Conservation (phyloP, 495 filamentous ascomycete genomes). For the Trichoderma erinaceum region DNA sequence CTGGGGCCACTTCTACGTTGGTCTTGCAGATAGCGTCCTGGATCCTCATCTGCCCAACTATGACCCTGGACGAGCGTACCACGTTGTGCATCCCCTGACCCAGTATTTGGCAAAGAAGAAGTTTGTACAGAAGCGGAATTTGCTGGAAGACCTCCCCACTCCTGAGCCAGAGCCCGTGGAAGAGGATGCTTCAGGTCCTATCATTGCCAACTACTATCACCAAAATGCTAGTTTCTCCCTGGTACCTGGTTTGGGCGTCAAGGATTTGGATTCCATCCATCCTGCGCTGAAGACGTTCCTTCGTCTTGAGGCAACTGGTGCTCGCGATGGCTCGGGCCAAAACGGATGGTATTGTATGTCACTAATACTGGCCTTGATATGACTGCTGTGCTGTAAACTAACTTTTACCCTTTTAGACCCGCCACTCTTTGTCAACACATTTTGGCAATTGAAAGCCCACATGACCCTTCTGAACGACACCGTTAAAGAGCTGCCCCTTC, state of each 20-base stretch:
- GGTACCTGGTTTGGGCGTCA: conserved; percentile 69
- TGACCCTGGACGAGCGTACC: conserved; percentile 66
- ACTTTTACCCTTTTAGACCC: conserved; percentile 40
- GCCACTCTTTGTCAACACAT: conserved; percentile 85
- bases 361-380: background rate
- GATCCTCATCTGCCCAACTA: conserved; percentile 69
- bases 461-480: conserved; percentile 94
- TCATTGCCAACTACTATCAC: conserved; percentile 83
- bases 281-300: conserved; percentile 72
- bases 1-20: conserved; percentile 89
- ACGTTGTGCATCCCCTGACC: conserved; percentile 79
- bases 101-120: conserved; percentile 92
- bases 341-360: conserved; percentile 87
- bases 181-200: conserved; percentile 52
- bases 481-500: conserved; percentile 72
- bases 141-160: conserved; percentile 56
- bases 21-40: conserved; percentile 61
- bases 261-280: conserved; percentile 60
- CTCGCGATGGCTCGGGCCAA: conserved; percentile 73
- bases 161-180: conserved; percentile 41
- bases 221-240: conserved; percentile 88
- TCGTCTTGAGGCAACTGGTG: conserved; percentile 63
- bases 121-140: conserved; percentile 78
- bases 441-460: conserved; percentile 89
- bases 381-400: background rate